These are phyloP conservation scores for Ogataea trehalophila DNA, from an alignment of 805 yeast species.

Conservation along the genomic window DNA sequence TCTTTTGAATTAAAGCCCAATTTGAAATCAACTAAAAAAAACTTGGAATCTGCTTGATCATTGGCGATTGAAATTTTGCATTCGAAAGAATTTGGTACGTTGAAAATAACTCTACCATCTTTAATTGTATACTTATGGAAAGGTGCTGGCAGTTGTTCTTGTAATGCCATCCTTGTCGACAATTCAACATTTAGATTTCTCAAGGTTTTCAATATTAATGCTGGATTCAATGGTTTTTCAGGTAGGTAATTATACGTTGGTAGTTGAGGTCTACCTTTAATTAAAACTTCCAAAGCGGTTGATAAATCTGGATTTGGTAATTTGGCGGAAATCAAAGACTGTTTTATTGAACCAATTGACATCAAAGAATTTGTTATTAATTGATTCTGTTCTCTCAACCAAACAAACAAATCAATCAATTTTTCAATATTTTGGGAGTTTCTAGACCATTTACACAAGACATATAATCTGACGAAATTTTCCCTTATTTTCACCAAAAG, in stretches of 20 bases:
- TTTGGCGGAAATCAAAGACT: constrained; percentile 80
- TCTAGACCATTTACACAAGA: constrained; percentile 83
- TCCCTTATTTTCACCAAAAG: constrained; percentile 70
- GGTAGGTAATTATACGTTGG: constrained; percentile 58
- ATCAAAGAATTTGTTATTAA: constrained; percentile 59
- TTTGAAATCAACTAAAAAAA: constrained; percentile 73
- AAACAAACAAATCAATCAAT: constrained; percentile 80
- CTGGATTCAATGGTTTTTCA: constrained; percentile 44
- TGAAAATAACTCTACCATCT: constrained; percentile 73
- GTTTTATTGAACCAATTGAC: constrained; percentile 63
- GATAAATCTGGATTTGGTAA: constrained; percentile 86
- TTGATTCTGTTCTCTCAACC: constrained; percentile 77
- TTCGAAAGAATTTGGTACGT: constrained; percentile 60
- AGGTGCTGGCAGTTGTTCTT: constrained; percentile 56
- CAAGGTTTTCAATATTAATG: constrained; percentile 55
- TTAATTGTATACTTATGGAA: constrained; percentile 60
- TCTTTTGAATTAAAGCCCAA: constrained; percentile 49
- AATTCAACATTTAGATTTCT: constrained; percentile 67
- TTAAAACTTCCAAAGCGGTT: constrained; percentile 82
- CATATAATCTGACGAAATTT: constrained; percentile 79
- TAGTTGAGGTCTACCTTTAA: constrained; percentile 70
- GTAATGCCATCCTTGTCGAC: constrained; percentile 68
- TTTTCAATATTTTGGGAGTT: constrained; percentile 65
- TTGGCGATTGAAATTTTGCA: constrained; percentile 75
- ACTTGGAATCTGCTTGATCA: constrained; percentile 52